These are phyloP conservation scores for Solanum pimpinellifolium DNA, from an alignment of 257 asterid genomes.

Conservation along the genomic window DNA sequence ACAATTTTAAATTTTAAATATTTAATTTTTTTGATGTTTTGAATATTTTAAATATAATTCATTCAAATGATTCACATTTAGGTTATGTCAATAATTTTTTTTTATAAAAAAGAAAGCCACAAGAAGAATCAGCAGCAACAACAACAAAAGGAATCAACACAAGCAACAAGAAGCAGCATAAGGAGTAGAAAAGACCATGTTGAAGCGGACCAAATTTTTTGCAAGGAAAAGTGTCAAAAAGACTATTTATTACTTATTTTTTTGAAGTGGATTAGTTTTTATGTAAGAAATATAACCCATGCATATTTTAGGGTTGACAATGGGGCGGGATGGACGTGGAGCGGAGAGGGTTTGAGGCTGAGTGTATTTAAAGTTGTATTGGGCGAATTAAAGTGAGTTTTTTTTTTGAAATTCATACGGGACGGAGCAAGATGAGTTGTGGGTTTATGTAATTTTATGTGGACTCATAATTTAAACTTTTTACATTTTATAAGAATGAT, in stretches of 20 bases:
- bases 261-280: not conserved
- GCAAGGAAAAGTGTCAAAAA: not conserved
- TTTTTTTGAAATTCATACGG: fast-evolving
- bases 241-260: not conserved
- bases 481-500: too few species aligned
- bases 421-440: too few species aligned
- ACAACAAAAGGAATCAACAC: not conserved
- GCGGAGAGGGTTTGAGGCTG: too few species aligned
- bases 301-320: not conserved
- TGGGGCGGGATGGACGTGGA: too few species aligned
- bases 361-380: too few species aligned
- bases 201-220: not conserved
- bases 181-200: not conserved
- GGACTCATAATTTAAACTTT: too few species aligned
- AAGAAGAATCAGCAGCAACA: not conserved
- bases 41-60: not conserved
- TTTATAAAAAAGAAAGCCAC: not conserved
- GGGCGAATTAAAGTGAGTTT: too few species aligned
- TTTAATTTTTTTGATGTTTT: not conserved
- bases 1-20: too few species aligned
- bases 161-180: not conserved
- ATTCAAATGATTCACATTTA: not conserved
- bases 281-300: not conserved
- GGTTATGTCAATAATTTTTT: not conserved
- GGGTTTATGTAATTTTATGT: too few species aligned